These are phyloP conservation scores for Sistotremastrum niveocremeum DNA, from an alignment of 768 basidiomycete species.

Conservation along the genomic window DNA sequence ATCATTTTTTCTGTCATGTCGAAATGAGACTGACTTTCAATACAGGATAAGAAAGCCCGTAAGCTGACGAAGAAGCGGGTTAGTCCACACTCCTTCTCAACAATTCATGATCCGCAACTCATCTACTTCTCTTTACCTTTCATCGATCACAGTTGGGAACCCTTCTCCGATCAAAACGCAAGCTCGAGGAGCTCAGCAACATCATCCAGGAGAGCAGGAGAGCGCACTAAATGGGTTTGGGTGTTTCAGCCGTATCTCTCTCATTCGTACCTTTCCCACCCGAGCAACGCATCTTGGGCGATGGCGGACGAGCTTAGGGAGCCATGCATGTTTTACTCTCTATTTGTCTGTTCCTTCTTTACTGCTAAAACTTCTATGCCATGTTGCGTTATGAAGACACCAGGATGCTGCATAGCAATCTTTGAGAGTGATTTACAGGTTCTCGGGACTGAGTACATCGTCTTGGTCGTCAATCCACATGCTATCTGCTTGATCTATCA, in stretches of 20 bases:
- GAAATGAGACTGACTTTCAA: slow-evolving; percentile 5
- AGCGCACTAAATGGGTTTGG: slow-evolving; percentile 28
- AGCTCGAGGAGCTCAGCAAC: slow-evolving; percentile 87
- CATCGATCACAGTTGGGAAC: slow-evolving; percentile 65
- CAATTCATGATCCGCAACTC: neutral
- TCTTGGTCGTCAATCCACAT: too few species aligned
- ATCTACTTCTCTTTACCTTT: neutral
- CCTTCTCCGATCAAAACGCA: slow-evolving; percentile 95
- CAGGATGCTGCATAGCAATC: too few species aligned
- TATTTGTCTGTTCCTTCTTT: slow-evolving; percentile 38
- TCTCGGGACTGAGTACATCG: too few species aligned
- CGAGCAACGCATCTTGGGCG: too few species aligned
- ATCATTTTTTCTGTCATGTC: neutral
- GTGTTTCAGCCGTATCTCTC: neutral
- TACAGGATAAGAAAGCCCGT: slow-evolving; percentile 94
- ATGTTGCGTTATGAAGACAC: too few species aligned
- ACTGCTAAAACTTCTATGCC: slow-evolving; percentile 17
- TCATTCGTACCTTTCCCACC: too few species aligned
- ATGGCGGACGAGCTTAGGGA: neutral
- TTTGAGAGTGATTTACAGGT: too few species aligned
- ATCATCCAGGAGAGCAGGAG: slow-evolving; percentile 92
- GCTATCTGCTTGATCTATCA: too few species aligned
- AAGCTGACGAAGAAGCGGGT: slow-evolving; percentile 99
- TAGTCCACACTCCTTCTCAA: slow-evolving; percentile 19
- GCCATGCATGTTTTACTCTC: slow-evolving; percentile 1